These are phyloP conservation scores for Pichia sp. DNA, from an alignment of 1,139 yeast genomes.

Conservation along the genomic window DNA sequence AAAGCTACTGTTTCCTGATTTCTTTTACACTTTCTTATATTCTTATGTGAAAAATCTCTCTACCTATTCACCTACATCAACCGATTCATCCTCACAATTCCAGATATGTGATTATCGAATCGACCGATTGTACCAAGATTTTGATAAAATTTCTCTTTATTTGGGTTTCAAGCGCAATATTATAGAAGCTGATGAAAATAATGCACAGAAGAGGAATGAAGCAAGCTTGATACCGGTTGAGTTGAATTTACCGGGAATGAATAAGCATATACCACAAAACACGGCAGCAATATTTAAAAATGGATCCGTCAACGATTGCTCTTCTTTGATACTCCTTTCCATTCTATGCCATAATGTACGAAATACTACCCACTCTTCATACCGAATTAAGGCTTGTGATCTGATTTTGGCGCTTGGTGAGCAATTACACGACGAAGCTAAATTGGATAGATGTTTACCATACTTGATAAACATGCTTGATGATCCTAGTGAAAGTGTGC, in stretches of 20 bases:
- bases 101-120: slow-evolving; percentile 57
- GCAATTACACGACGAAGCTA: slow-evolving; percentile 73
- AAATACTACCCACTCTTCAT: slow-evolving; percentile 57
- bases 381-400: slow-evolving; percentile 70
- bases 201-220: not conserved
- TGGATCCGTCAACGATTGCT: slow-evolving; percentile 36
- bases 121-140: slow-evolving; percentile 53
- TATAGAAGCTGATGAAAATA: slow-evolving; percentile 16
- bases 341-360: slow-evolving; percentile 62
- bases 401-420: slow-evolving; percentile 73
- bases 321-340: slow-evolving; percentile 61
- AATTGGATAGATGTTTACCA: slow-evolving; percentile 81
- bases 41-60: slow-evolving; percentile 54
- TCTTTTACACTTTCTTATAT: slow-evolving; percentile 67
- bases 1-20: slow-evolving; percentile 58
- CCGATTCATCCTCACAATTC: slow-evolving; percentile 15
- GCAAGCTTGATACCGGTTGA: slow-evolving; percentile 37
- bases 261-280: slow-evolving; percentile 41
- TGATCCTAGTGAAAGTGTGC: slow-evolving; percentile 54
- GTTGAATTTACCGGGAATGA: slow-evolving; percentile 49
- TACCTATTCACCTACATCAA: slow-evolving; percentile 27
- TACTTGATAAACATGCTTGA: slow-evolving; percentile 58
- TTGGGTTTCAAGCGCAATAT: slow-evolving; percentile 38
- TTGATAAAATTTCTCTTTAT: slow-evolving; percentile 46
- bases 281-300: slow-evolving; percentile 31